These are phyloP conservation scores for Cercospora zeae-maydis DNA, from an alignment of 2,329 filamentous ascomycete genomes.

Conservation along the genomic window DNA sequence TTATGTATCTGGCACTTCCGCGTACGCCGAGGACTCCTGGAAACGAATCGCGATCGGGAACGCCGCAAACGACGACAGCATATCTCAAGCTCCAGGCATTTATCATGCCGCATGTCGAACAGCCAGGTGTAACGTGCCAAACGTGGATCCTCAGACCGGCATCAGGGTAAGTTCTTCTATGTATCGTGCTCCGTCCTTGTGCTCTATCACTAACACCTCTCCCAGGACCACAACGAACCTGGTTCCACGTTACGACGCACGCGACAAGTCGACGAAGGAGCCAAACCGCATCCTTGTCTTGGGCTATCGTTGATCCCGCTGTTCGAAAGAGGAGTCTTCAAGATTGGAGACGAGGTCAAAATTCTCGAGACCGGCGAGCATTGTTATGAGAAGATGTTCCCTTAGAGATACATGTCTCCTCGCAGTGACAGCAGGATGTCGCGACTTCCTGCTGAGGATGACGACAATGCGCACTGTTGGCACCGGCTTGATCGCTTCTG, in stretches of 20 bases:
- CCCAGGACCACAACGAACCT: slow-evolving; percentile 34
- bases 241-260: slow-evolving; percentile 30
- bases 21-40: slow-evolving; percentile 70
- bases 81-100: slow-evolving; percentile 25
- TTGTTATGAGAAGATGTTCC: slow-evolving; percentile 34
- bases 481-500: too few species aligned
- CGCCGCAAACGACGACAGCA: not conserved
- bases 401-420: not conserved
- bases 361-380: slow-evolving; percentile 34
- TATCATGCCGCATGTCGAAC: slow-evolving; percentile 61
- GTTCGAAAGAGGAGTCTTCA: slow-evolving; percentile 28
- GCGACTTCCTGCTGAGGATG: too few species aligned
- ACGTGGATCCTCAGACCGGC: slow-evolving; percentile 63
- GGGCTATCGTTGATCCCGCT: slow-evolving; percentile 36
- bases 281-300: slow-evolving; percentile 33
- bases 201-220: not conserved
- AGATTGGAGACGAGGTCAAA: slow-evolving; percentile 34
- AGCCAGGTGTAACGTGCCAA: slow-evolving; percentile 67
- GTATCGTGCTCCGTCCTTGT: not conserved
- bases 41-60: slow-evolving; percentile 52
- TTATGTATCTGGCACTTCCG: slow-evolving; percentile 59
- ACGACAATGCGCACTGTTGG: too few species aligned
- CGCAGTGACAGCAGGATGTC: not conserved
- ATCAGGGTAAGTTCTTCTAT: slow-evolving; percentile 24
- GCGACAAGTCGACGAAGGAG: slow-evolving; percentile 33